phyloP scores from a whole-genome alignment of 345 rosid genomes.

The Corchorus olitorius region DNA sequence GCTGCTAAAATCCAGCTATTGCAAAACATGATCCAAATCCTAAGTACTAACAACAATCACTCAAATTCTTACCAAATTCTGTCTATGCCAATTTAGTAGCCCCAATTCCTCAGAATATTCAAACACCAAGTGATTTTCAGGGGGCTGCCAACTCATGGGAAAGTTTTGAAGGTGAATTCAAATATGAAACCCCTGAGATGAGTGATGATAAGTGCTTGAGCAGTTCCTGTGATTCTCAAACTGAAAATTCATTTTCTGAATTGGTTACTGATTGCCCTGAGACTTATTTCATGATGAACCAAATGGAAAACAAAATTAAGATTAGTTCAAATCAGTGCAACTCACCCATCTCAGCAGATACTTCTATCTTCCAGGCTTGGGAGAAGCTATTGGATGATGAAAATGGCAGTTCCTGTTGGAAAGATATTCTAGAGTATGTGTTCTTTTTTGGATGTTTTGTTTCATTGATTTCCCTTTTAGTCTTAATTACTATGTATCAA shows the following conservation, averaged over 20 bases:
- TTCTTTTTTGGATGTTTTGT: neutral
- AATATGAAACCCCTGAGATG: slow-evolving; percentile 11
- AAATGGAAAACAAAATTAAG: slow-evolving; percentile 24
- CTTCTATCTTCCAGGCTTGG: slow-evolving; percentile 45
- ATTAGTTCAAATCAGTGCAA: too few relatives aligned
- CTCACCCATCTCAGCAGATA: neutral
- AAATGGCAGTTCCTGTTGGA: slow-evolving; percentile 56
- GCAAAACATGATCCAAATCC: slow-evolving; percentile 45
- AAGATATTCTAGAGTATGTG: slow-evolving; percentile 55
- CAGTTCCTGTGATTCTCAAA: slow-evolving; percentile 21
- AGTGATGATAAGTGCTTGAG: neutral
- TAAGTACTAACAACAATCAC: slow-evolving; percentile 33
- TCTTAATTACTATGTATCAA: neutral
- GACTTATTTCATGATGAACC: slow-evolving; percentile 14
- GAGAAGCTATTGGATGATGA: slow-evolving; percentile 62
- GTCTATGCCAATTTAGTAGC: too few relatives aligned
- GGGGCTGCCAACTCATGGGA: slow-evolving; percentile 22
- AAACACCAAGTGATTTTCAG: slow-evolving; percentile 13
- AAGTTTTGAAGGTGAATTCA: neutral
- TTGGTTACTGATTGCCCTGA: slow-evolving; percentile 34
- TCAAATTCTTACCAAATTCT: slow-evolving; percentile 16
- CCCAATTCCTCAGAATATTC: too few relatives aligned
- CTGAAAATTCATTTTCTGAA: slow-evolving; percentile 30
- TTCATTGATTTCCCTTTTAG: neutral
- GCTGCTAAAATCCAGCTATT: slow-evolving; percentile 49